Base-by-base conservation (phyloP, 1,284 basidiomycete genomes). In the Jaminaea rosea region DNA sequence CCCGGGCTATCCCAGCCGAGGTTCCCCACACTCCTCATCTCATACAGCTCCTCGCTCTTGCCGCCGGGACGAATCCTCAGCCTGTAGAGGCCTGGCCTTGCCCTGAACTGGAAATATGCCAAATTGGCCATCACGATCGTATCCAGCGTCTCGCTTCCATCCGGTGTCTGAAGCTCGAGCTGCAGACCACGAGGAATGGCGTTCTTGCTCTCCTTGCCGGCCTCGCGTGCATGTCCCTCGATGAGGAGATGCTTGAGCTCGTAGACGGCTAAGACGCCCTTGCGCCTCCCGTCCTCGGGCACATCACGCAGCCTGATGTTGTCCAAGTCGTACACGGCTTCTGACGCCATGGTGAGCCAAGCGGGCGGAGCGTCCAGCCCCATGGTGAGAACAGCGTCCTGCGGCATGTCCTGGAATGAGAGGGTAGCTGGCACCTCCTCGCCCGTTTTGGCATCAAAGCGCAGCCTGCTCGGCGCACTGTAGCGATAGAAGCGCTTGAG, bases 91-190 rank as follows among this genome's bases (percentile, higher is more conserved):
- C 93, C 93, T 0, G 93, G 93, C 34, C 11, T 17, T 2, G 88
- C 86, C 69, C 89, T 90, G 79, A 98, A 91, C 75, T 98, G 94
- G 58, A 96, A 79, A 75, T 98, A 98, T 2, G 93, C 94, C 8
- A 97, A 77, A 70, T 97, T 98, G 4, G 88, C 90, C 63, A 96
- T 89, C 42, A 97, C 85, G 57, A 76, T 76, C 29, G 76, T 77
- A 29, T 73, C 69, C 31, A 69, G 52, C n/a, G 48, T 52, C 26
- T 51, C 44, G 15, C 34, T 34, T 6, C 48, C 55, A 44, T 73
- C 64, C 6, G 61, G 60, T 4, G 64, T 65, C 42, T 63, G 56
- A 7, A 73, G 50, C 13, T 69, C 46, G 10, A 73, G 47, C 86
- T 88, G 60, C 26, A 70, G 47, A 7, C 66, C 66, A 6, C 60